These are phyloP conservation scores for Debaryomyces fabryi DNA, from an alignment of 1,139 yeast genomes.

Conservation along the genomic window DNA sequence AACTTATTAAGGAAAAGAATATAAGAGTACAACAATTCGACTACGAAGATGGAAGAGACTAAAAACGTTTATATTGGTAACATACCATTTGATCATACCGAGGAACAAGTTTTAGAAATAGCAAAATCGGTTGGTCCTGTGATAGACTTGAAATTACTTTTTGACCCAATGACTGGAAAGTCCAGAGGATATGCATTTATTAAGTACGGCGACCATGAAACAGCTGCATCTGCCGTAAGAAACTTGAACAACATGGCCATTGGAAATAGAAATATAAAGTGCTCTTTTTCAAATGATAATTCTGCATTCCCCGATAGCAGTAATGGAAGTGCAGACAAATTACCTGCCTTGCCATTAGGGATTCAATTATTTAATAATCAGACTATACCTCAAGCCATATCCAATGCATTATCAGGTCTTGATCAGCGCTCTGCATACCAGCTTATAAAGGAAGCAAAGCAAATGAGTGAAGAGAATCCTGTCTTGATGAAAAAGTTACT, in stretches of 20 bases:
- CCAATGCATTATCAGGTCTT: constrained; percentile 58
- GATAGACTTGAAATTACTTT: constrained; percentile 68
- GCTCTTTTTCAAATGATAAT: constrained; percentile 63
- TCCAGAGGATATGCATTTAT: constrained; percentile 91
- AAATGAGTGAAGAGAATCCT: constrained; percentile 65
- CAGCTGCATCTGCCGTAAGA: constrained; percentile 90
- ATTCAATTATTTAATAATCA: constrained; percentile 55
- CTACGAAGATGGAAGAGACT: constrained; percentile 10
- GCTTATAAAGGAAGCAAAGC: constrained; percentile 62
- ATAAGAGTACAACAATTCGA: background rate
- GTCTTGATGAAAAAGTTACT: constrained; percentile 64
- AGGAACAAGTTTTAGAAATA: constrained; percentile 82
- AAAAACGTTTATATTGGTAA: constrained; percentile 40
- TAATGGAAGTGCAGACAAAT: constrained; percentile 19
- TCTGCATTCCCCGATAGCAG: constrained; percentile 22
- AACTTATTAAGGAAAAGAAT: background rate
- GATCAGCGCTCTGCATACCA: constrained; percentile 59
- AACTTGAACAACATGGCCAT: constrained; percentile 80
- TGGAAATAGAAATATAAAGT: constrained; percentile 72
- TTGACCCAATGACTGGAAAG: constrained; percentile 87
- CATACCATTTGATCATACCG: constrained; percentile 60
- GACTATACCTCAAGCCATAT: constrained; percentile 62
- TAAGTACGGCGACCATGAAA: constrained; percentile 72
- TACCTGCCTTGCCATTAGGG: constrained; percentile 52
- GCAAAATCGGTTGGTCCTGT: constrained; percentile 89